phyloP scores from a whole-genome alignment of 306 rosid genomes.

The Hippophae tibetana region DNA sequence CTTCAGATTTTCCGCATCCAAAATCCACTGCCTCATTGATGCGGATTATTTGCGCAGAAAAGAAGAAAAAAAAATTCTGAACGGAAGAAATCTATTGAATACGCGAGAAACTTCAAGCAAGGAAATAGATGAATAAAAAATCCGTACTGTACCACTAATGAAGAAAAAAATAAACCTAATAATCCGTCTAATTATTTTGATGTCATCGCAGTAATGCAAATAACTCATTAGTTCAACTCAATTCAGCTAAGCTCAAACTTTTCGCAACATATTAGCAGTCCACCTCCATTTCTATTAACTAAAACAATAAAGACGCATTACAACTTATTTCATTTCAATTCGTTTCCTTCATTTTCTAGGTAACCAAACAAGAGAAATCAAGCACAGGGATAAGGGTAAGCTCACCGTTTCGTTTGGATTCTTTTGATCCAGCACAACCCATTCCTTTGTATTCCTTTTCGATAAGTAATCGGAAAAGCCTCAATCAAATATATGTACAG shows the following conservation, averaged over 20 bases:
- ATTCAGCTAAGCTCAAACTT: background rate
- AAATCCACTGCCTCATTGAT: too few species aligned
- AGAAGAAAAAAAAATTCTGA: too few species aligned
- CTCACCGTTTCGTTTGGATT: conserved; percentile 73
- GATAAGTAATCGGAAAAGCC: background rate
- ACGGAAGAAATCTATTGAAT: background rate
- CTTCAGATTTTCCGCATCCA: background rate
- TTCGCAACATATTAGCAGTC: background rate
- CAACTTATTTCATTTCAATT: background rate
- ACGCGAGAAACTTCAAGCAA: background rate
- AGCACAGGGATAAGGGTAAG: conserved; percentile 8
- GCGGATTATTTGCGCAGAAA: too few species aligned
- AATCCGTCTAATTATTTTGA: background rate
- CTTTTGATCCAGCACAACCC: conserved; percentile 94
- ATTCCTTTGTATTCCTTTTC: conserved; percentile 21
- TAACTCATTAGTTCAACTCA: background rate
- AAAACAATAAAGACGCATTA: background rate
- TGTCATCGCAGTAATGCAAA: background rate
- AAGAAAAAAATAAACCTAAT: background rate
- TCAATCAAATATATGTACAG: background rate
- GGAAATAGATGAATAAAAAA: background rate
- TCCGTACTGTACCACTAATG: too few species aligned
- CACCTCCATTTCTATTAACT: background rate
- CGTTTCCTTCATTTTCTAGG: conserved; percentile 10
- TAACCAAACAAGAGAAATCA: conserved; percentile 14